Percentiles rank a stretch among this genome's conserved stretches.
Evolutionary conservation across 1,139 yeast species (phyloP).

Genomic region (Arxiozyma heterogenica): DNA sequence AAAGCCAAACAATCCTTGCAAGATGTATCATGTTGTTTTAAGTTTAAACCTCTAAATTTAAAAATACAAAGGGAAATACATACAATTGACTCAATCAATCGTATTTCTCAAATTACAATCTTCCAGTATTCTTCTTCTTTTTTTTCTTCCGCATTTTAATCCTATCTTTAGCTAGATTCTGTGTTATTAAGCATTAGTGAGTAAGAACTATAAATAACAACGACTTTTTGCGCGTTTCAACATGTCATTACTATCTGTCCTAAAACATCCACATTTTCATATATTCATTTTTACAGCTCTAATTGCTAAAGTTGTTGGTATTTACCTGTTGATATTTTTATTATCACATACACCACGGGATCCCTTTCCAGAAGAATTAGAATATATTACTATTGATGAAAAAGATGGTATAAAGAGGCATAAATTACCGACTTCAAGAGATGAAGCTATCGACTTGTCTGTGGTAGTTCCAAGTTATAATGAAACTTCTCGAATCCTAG

Average conservation of each 20-base stretch:
- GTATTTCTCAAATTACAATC: neutral
- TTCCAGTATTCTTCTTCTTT: neutral
- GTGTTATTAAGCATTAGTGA: neutral
- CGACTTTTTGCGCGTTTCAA: neutral
- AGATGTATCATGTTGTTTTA: neutral
- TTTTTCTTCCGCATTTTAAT: too few relatives aligned
- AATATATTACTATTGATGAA: conserved; percentile 36
- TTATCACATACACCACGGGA: conserved; percentile 59
- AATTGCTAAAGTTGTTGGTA: neutral
- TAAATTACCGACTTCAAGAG: conserved; percentile 17
- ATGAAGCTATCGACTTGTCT: conserved; percentile 43
- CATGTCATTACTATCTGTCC: neutral
- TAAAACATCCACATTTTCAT: conserved; percentile 4
- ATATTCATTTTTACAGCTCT: conserved; percentile 1
- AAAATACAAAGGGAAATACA: too few relatives aligned
- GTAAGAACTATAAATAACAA: neutral
- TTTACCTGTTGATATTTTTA: conserved; percentile 39
- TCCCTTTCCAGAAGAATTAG: conserved; percentile 43
- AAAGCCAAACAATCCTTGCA: neutral
- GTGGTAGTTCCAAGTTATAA: conserved; percentile 89
- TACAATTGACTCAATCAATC: too few relatives aligned
- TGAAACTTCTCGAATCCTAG: conserved; percentile 62
- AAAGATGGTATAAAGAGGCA: conserved; percentile 19
- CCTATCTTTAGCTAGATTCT: neutral
- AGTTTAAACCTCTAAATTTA: neutral